Conservation (phyloP, 2,329 filamentous ascomycete species). For the Cercospora brassicicola region DNA sequence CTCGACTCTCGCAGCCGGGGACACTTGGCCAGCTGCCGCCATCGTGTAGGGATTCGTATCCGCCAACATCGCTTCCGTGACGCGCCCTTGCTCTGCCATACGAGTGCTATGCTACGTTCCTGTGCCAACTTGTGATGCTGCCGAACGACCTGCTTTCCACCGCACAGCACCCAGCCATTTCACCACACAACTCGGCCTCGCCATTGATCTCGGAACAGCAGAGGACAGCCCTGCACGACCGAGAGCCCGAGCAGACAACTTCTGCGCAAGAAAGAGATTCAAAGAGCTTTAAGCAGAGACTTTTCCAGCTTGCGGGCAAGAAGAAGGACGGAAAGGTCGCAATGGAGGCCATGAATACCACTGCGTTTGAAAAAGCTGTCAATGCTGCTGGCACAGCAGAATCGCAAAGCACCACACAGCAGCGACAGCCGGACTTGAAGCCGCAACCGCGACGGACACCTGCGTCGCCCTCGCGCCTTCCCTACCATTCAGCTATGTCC, state of each 20-base stretch:
- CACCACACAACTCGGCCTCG: conserved; percentile 26
- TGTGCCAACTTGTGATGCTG: conserved; percentile 13
- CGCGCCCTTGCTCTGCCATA: not conserved
- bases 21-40: not conserved
- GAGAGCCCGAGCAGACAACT: not conserved
- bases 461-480: conserved; percentile 30
- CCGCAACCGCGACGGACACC: conserved; percentile 23
- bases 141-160: conserved; percentile 4
- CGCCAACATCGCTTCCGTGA: not conserved
- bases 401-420: conserved; percentile 7
- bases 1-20: not conserved
- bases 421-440: conserved; percentile 21
- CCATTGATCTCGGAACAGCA: conserved; percentile 24
- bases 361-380: conserved; percentile 14
- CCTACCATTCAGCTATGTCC: conserved; percentile 26
- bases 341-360: conserved; percentile 11
- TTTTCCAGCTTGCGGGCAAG: conserved; percentile 24
- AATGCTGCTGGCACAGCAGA: conserved; percentile 3
- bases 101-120: conserved; percentile 10
- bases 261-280: conserved; percentile 14
- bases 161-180: conserved; percentile 14
- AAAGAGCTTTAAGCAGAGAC: conserved; percentile 18
- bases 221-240: conserved; percentile 16
- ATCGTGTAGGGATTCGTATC: conserved; percentile 6
- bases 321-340: conserved; percentile 18